Evolutionary conservation across 139 green algal genomes (phyloP).

Genomic region (Tetraselmis striata): DNA sequence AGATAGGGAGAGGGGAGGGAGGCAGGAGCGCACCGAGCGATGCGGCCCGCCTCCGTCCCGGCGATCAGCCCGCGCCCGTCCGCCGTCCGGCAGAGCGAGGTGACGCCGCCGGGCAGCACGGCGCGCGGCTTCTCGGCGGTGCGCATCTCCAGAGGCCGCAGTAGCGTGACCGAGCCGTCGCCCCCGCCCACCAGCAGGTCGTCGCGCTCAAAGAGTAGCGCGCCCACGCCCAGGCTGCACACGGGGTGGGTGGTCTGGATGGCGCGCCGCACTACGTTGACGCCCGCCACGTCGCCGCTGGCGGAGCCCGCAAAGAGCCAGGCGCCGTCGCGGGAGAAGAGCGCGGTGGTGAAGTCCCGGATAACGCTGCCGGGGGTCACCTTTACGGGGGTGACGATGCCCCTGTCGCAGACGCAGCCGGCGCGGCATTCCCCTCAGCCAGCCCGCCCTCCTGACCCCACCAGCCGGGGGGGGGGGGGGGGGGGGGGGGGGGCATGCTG

Average conservation of each 20-base stretch:
- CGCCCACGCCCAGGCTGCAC: conserved; percentile 27
- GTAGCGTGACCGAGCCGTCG: conserved; percentile 28
- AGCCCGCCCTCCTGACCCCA: too few relatives aligned
- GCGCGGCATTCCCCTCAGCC: too few relatives aligned
- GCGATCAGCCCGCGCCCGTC: conserved; percentile 27
- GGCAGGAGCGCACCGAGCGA: conserved; percentile 26
- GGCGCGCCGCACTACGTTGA: conserved; percentile 42
- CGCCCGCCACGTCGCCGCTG: conserved; percentile 38
- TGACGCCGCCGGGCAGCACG: conserved; percentile 28
- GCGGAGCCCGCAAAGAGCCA: conserved; percentile 52
- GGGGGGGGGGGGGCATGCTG: too few relatives aligned
- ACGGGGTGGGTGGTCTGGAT: conserved; percentile 44
- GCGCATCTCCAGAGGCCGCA: conserved; percentile 15
- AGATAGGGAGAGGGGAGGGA: too few relatives aligned
- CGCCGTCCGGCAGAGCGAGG: conserved; percentile 15
- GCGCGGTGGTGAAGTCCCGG: conserved; percentile 22
- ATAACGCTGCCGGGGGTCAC: conserved; percentile 34
- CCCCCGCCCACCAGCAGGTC: conserved; percentile 28
- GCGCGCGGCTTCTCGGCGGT: conserved; percentile 21
- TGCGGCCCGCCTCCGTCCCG: conserved; percentile 23
- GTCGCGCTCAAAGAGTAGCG: not conserved
- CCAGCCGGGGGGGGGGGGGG: too few relatives aligned
- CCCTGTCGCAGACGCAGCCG: too few relatives aligned
- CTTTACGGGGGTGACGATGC: conserved; percentile 5
- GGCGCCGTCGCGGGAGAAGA: conserved; percentile 37